Base-by-base conservation (phyloP, 768 basidiomycete species). In the Agrocybe praecox region DNA sequence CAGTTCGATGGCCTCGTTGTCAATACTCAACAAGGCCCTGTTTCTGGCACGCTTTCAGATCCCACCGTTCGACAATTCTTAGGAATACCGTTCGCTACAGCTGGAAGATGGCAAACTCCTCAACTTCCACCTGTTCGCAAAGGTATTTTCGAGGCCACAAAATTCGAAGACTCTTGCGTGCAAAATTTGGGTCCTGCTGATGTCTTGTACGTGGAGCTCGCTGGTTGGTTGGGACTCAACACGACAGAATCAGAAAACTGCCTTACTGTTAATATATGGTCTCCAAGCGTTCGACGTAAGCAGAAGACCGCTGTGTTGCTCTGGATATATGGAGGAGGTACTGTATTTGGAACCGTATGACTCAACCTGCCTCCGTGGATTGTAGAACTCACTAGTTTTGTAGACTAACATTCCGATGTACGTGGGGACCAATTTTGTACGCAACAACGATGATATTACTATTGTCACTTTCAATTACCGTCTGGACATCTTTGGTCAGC, bases 401-500 rank as follows among this genome's bases (percentile, higher is more conserved):
- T 46, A 76, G 72, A 71, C 70, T 49, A 67, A 66, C 23, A 59
- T 65, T 12, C 42, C 64, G 2, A 43, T 57, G 0, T 75, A 72
- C 53, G 56, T 69, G 32, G 74, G 72, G 1, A 33, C 61, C 32
- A 68, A 67, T 40, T 55, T 75, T 26, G 73, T 74, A 9, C 57
- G 63, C 42, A 69, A 72, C 45, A 64, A 71, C 44, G 71, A 74
- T 36, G 73, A 74, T 45, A 61, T 76, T 53, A 69, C 67, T 0
- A 52, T 74, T 40, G 74, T 76, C 9, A 66, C 70, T 1, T 69
- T 75, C 62, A 76, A 76, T 53, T 76, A 78, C 54, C 67, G 76
- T 6, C 53, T 69, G 17, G 75, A 75, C 49, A 69, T 76, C 26
- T 75, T 78, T 50, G 75, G 75, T 3, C 70, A 70, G 52, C 76